phyloP scores from a whole-genome alignment of 2,329 filamentous ascomycete species.

The Trichoderma gracile region DNA sequence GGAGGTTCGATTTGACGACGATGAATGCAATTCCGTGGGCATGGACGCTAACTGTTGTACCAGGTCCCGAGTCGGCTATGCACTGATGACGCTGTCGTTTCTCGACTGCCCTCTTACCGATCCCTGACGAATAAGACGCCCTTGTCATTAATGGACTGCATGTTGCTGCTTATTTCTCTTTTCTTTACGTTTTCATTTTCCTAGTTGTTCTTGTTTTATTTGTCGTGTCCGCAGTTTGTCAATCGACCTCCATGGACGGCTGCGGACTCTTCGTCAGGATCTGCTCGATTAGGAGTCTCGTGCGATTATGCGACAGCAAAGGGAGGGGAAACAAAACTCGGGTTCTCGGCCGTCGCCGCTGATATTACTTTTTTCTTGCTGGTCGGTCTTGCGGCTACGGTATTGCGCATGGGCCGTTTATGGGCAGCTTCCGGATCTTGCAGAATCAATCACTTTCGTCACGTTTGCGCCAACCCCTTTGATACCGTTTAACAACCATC shows the following conservation, averaged over 20 bases:
- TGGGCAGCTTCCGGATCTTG: slow-evolving; percentile 44
- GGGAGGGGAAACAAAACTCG: slow-evolving; percentile 40
- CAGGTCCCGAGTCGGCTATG: slow-evolving; percentile 16
- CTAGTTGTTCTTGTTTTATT: slow-evolving; percentile 29
- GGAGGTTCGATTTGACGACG: slow-evolving; percentile 41
- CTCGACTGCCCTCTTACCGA: slow-evolving; percentile 8
- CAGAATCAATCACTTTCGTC: slow-evolving; percentile 45
- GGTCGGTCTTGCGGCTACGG: slow-evolving; percentile 42
- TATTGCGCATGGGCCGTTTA: slow-evolving; percentile 42
- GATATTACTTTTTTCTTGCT: slow-evolving; percentile 38
- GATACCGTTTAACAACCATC: slow-evolving; percentile 39
- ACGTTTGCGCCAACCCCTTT: slow-evolving; percentile 41
- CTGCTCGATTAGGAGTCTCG: slow-evolving; percentile 41
- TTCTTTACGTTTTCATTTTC: slow-evolving; percentile 30
- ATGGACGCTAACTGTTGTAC: slow-evolving; percentile 29
- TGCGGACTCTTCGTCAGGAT: slow-evolving; percentile 36
- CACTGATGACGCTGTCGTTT: slow-evolving; percentile 16
- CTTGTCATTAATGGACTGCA: slow-evolving; percentile 33
- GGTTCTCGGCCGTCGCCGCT: slow-evolving; percentile 40
- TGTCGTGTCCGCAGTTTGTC: slow-evolving; percentile 33
- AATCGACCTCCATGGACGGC: slow-evolving; percentile 36
- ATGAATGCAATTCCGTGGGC: slow-evolving; percentile 28
- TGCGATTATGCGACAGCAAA: slow-evolving; percentile 43
- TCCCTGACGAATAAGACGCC: slow-evolving; percentile 20
- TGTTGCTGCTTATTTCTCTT: slow-evolving; percentile 30